A percentile compares a stretch with the other conserved stretches of the same genome.
phyloP scores from a whole-genome alignment of 495 filamentous ascomycete genomes.

The Chaetomidium leptoderma region DNA sequence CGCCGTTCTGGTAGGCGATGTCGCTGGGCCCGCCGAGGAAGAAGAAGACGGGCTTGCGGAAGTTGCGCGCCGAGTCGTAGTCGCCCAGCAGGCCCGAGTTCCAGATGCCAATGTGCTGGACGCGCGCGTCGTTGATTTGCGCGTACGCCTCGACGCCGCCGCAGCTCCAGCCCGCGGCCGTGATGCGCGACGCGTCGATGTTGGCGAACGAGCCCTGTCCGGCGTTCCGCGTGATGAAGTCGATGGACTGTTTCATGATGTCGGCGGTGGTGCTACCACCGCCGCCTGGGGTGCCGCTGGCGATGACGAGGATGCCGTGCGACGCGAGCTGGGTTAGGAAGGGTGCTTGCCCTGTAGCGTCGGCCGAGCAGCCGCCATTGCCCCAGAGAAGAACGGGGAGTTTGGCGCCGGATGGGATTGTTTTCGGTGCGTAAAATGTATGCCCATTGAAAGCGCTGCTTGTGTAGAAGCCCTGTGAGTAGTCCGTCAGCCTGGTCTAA shows the following conservation, averaged over 20 bases:
- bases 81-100: conserved; percentile 25
- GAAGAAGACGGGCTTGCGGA: conserved; percentile 27
- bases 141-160: conserved; percentile 32
- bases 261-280: conserved; percentile 21
- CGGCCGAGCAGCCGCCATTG: conserved; percentile 33
- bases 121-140: conserved; percentile 18
- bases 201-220: conserved; percentile 15
- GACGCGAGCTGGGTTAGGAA: conserved; percentile 29
- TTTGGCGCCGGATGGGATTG: conserved; percentile 10
- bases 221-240: conserved; percentile 19
- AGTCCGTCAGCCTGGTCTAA: background rate
- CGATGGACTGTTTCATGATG: conserved; percentile 22
- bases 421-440: background rate
- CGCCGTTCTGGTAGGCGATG: conserved; percentile 33
- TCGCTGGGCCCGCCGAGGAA: conserved; percentile 30
- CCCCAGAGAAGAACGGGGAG: conserved; percentile 36
- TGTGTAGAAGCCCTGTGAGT: background rate
- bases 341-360: conserved; percentile 13
- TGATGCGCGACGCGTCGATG: conserved; percentile 26
- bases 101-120: conserved; percentile 27
- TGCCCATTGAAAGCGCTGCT: background rate
- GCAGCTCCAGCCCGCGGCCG: conserved; percentile 27
- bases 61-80: conserved; percentile 11
- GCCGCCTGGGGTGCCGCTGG: conserved; percentile 26
- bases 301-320: conserved; percentile 32